Evolutionary conservation across 768 basidiomycete genomes (phyloP).

Genomic region (Boletus vermiculosoides): DNA sequence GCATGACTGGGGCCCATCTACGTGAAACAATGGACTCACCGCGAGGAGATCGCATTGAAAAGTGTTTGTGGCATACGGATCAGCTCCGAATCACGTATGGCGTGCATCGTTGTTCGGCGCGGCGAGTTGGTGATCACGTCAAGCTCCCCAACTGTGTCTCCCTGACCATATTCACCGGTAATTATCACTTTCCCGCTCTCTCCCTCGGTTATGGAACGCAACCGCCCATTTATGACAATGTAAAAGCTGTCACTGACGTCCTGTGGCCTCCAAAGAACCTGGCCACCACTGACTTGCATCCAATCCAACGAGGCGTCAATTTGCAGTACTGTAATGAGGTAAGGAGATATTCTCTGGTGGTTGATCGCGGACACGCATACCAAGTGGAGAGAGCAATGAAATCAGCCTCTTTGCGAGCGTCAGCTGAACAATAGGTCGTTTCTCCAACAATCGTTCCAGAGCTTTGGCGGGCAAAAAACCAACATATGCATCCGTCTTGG

Average conservation of each 20-base stretch:
- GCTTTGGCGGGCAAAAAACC: conserved; percentile 90
- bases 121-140: conserved; percentile 93
- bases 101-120: conserved; percentile 89
- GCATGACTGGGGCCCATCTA: not conserved
- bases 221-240: conserved; percentile 95
- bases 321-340: conserved; percentile 68
- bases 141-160: conserved; percentile 94
- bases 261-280: conserved; percentile 90
- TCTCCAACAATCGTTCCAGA: conserved; percentile 86
- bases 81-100: conserved; percentile 96
- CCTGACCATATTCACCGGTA: conserved; percentile 92
- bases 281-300: conserved; percentile 96
- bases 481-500: conserved; percentile 98
- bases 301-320: conserved; percentile 97
- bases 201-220: conserved; percentile 84
- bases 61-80: conserved; percentile 96
- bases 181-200: conserved; percentile 77
- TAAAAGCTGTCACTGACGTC: conserved; percentile 95
- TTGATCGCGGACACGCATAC: conserved; percentile 41
- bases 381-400: conserved; percentile 88
- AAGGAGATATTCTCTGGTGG: not conserved
- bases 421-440: conserved; percentile 90
- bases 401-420: conserved; percentile 96
- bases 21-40: conserved; percentile 41
- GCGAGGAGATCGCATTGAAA: conserved; percentile 93